Conservation (phyloP, 306 rosid species). For the Vigna nakashimae region DNA sequence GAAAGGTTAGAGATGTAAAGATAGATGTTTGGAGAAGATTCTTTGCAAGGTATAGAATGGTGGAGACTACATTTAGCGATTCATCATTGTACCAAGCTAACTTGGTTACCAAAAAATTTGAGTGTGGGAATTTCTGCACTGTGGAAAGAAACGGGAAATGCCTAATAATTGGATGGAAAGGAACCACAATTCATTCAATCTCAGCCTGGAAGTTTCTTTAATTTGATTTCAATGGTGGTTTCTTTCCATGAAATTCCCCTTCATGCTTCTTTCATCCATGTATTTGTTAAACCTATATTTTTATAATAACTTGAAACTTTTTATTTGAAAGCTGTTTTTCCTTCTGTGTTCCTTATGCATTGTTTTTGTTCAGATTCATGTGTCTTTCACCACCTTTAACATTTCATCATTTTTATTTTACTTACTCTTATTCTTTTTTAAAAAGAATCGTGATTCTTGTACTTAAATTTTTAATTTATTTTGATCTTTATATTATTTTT, state of each 20-base stretch:
- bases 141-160: conserved; percentile 52
- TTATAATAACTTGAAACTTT: too few species aligned
- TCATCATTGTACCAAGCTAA: conserved; percentile 61
- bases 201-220: conserved; percentile 71
- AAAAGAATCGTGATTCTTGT: too few species aligned
- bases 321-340: too few species aligned
- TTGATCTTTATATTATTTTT: too few species aligned
- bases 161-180: conserved; percentile 65
- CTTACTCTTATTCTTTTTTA: too few species aligned
- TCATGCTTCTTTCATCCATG: conserved; percentile 8
- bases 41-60: conserved; percentile 60
- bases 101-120: conserved; percentile 50
- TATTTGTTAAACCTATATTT: background rate
- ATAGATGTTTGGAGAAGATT: conserved; percentile 77
- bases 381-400: too few species aligned
- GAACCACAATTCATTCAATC: conserved; percentile 62
- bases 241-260: background rate
- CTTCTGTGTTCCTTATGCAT: too few species aligned
- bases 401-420: too few species aligned
- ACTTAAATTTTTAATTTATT: too few species aligned
- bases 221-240: conserved; percentile 7
- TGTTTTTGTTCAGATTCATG: too few species aligned
- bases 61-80: conserved; percentile 59
- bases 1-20: conserved; percentile 55
- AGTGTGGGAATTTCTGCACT: conserved; percentile 46